Conservation (phyloP, 306 rosid genomes). For the Acmispon strigosus region DNA sequence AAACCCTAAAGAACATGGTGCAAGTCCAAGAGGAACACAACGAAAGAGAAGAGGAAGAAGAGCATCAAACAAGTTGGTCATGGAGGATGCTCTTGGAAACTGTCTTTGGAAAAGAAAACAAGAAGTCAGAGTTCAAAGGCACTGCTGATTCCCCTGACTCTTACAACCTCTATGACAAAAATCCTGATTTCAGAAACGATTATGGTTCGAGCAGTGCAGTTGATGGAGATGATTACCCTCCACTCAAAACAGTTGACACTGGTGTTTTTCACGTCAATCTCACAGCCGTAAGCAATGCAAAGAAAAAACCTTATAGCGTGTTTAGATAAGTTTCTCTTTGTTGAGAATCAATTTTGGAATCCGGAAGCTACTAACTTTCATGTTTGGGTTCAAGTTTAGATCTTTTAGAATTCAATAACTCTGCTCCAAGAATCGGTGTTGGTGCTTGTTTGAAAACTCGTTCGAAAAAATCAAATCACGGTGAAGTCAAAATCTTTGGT, state of each 20-base stretch:
- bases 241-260: slow-evolving; percentile 37
- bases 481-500: too few relatives aligned
- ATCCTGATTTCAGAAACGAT: slow-evolving; percentile 50
- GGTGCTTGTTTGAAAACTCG: too few relatives aligned
- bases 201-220: slow-evolving; percentile 75
- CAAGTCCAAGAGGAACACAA: not conserved
- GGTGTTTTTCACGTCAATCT: slow-evolving; percentile 70
- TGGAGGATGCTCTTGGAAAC: slow-evolving; percentile 58
- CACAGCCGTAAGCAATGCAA: slow-evolving; percentile 43
- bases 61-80: slow-evolving; percentile 35
- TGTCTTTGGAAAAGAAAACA: slow-evolving; percentile 17
- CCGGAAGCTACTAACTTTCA: too few relatives aligned
- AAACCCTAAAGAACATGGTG: slow-evolving; percentile 38
- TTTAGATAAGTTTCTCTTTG: too few relatives aligned
- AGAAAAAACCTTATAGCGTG: not conserved
- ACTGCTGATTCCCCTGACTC: slow-evolving; percentile 50
- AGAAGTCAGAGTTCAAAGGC: slow-evolving; percentile 12
- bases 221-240: slow-evolving; percentile 40
- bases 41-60: slow-evolving; percentile 11
- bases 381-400: too few relatives aligned
- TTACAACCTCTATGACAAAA: slow-evolving; percentile 43
- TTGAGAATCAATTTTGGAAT: too few relatives aligned
- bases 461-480: too few relatives aligned
- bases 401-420: too few relatives aligned
- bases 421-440: too few relatives aligned